Base-by-base conservation (phyloP, 306 rosid species). In the Cucumis melo region DNA sequence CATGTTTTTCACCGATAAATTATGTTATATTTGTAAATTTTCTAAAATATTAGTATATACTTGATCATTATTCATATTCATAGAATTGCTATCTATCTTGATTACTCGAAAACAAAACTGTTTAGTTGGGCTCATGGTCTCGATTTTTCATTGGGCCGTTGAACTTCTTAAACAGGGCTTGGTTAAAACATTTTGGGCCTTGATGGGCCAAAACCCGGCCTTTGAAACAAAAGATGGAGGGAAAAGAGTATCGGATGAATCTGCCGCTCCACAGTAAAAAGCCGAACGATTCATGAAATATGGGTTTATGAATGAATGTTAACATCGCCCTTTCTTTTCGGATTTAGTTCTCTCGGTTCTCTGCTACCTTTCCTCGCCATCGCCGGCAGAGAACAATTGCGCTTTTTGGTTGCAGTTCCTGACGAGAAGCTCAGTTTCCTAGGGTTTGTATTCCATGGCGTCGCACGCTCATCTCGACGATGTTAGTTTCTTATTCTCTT, bases 361-460 rank as follows among this genome's bases (percentile, higher is more conserved):
- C 61, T 1, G 44, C 44, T 50, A 48, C 10, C 44, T 73, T 73
- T 8, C 76, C 61, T 73, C 46, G 76, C 76, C 24, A 24, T 50
- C 19, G 24, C 32, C 46, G 44, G 42, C 61, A 29, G 60, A 27
- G 76, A 23, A 27, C 55, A 0, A 46, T 46, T 46, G 29, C 74
- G 74, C 55, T 27, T 39, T 6, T 17, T 63, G 13, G 46, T 50
- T 73, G 76, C 76, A 73, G 44, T 73, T 73, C 10, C 71, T 68
- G 62, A n/a, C 38, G 60, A 42, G 50, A 21, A 20, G 17, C 53
- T 23, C 77, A 73, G 53, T 23, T 57, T 64, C 38, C 56, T 63
- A 74, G 83, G 80, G 78, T 77, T 86, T 80, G 44, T 76, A 19
- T 56, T 72, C 46, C 61, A 87, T 87, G 90, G 88, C 86, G 29